Conservation (phyloP, 1,284 basidiomycete species). For the Ceratobasidium sp. region DNA sequence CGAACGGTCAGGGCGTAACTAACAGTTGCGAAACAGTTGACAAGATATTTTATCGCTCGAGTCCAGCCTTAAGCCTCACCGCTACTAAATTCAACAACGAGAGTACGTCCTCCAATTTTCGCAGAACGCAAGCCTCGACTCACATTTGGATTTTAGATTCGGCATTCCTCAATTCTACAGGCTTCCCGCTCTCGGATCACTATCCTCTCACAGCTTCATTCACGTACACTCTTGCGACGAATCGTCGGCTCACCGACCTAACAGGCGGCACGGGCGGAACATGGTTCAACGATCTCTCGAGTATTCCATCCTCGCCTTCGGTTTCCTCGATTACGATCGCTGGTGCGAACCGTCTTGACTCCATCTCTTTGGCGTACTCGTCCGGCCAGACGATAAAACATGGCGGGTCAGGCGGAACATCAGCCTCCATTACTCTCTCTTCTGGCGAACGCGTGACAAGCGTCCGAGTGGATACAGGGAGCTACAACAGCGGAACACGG, state of each 20-base stretch:
- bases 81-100: slow-evolving; percentile 50
- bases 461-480: slow-evolving; percentile 48
- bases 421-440: slow-evolving; percentile 47
- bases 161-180: slow-evolving; percentile 49
- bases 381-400: slow-evolving; percentile 46
- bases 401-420: slow-evolving; percentile 51
- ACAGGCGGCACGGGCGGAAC: slow-evolving; percentile 51
- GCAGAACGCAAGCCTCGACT: background rate
- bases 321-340: slow-evolving; percentile 48
- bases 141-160: background rate
- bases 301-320: slow-evolving; percentile 34
- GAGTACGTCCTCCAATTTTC: slow-evolving; percentile 40
- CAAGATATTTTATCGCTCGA: slow-evolving; percentile 50
- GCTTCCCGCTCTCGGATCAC: slow-evolving; percentile 49
- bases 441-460: slow-evolving; percentile 46
- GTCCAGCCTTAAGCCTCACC: slow-evolving; percentile 45
- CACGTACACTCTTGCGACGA: slow-evolving; percentile 46
- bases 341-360: slow-evolving; percentile 49
- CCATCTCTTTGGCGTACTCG: slow-evolving; percentile 47
- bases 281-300: slow-evolving; percentile 48
- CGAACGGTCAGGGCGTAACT: slow-evolving; percentile 41
- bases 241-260: slow-evolving; percentile 49
- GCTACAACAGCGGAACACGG: slow-evolving; percentile 47
- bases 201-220: slow-evolving; percentile 50
- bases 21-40: slow-evolving; percentile 53